These are phyloP conservation scores for Neurospora sp. DNA, from an alignment of 495 filamentous ascomycete genomes.

Conservation along the genomic window DNA sequence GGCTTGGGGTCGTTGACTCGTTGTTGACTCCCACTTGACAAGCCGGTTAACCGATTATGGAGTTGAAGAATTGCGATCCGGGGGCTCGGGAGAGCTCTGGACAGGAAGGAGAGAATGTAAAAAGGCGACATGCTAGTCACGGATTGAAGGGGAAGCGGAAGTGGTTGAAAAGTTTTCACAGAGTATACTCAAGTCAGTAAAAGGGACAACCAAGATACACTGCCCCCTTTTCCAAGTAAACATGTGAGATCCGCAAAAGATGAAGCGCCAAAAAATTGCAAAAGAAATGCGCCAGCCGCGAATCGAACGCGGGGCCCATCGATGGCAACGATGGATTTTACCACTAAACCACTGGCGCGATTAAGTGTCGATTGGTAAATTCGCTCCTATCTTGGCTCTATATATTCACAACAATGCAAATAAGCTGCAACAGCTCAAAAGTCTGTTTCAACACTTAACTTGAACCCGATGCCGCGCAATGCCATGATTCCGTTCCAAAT, in stretches of 20 bases:
- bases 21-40: not conserved
- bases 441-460: no score
- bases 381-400: no score
- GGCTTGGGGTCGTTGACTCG: not conserved
- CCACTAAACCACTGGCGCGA: slow-evolving; percentile 36
- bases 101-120: not conserved
- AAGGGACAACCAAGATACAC: not conserved
- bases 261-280: not conserved
- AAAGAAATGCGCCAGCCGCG: slow-evolving; percentile 33
- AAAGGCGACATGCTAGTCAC: not conserved
- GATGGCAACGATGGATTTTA: slow-evolving; percentile 46
- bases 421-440: no score
- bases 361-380: not conserved
- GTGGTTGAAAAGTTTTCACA: not conserved
- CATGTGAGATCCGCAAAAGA: not conserved
- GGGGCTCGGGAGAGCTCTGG: not conserved
- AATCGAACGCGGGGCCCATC: slow-evolving; percentile 44
- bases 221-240: not conserved
- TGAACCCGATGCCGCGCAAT: no score
- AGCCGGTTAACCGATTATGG: not conserved
- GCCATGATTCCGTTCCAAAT: no score
- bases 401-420: no score
- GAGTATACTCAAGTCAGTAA: not conserved
- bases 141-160: not conserved
- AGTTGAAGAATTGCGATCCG: not conserved